phyloP scores from a whole-genome alignment of 2,329 filamentous ascomycete species.

The Lasiodiplodia sp. region DNA sequence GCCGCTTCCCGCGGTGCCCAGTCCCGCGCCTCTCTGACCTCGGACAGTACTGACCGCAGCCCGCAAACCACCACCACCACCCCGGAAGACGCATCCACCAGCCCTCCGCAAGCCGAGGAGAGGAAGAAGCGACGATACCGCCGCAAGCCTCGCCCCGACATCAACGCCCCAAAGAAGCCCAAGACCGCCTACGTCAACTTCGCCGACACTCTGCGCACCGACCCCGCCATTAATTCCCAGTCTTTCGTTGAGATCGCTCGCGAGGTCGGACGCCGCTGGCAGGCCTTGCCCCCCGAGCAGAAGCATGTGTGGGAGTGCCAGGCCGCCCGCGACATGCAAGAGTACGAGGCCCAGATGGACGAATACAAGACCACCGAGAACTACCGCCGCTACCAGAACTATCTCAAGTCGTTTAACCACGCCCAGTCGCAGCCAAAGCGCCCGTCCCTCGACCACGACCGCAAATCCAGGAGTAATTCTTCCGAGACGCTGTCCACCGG shows the following conservation, averaged over 20 bases:
- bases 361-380: conserved; percentile 49
- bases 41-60: conserved; percentile 32
- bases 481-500: conserved; percentile 5
- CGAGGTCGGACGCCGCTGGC: conserved; percentile 49
- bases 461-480: conserved; percentile 14
- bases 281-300: conserved; percentile 43
- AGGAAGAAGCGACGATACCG: conserved; percentile 46
- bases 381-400: conserved; percentile 47
- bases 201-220: conserved; percentile 47
- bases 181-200: conserved; percentile 54
- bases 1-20: conserved; percentile 46
- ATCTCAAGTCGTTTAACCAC: conserved; percentile 47
- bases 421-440: background rate
- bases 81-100: conserved; percentile 33
- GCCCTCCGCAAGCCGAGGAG: conserved; percentile 37
- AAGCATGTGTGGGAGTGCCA: conserved; percentile 49
- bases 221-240: conserved; percentile 44
- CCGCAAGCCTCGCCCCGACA: conserved; percentile 46
- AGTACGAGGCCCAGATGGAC: conserved; percentile 49
- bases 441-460: background rate
- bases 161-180: conserved; percentile 49
- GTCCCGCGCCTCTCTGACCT: conserved; percentile 38
- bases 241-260: conserved; percentile 50
- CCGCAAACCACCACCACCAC: conserved; percentile 13
- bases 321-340: conserved; percentile 47